These are phyloP conservation scores for Amanita pallidorosea DNA, from an alignment of 768 basidiomycete genomes.

Conservation along the genomic window DNA sequence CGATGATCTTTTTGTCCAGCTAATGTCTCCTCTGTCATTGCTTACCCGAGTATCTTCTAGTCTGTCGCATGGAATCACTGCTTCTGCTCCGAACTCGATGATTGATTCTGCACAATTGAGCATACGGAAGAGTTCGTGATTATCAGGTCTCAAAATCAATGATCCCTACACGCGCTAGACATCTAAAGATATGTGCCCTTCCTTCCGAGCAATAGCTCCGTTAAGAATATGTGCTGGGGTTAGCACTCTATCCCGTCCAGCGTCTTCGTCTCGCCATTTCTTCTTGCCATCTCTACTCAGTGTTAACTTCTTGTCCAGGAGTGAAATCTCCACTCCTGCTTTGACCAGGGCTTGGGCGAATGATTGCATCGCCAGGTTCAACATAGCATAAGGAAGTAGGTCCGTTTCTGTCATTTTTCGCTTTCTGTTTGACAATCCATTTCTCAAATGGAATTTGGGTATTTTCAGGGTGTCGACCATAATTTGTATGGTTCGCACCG, in stretches of 20 bases:
- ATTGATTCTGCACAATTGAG: too few relatives aligned
- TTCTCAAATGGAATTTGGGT: constrained; percentile 14
- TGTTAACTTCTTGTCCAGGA: constrained; percentile 6
- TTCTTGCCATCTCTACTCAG: constrained; percentile 11
- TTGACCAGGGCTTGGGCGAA: constrained; percentile 26
- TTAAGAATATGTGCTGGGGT: constrained; percentile 34
- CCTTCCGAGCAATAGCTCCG: constrained; percentile 19
- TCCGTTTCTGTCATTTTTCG: constrained; percentile 18
- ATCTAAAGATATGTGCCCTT: background rate
- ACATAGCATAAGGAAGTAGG: constrained; percentile 29
- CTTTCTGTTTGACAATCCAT: constrained; percentile 17
- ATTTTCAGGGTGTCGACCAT: background rate
- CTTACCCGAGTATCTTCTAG: too few relatives aligned
- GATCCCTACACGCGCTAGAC: background rate
- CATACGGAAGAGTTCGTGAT: too few relatives aligned
- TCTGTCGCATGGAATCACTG: too few relatives aligned
- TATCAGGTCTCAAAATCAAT: background rate
- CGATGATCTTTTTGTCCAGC: too few relatives aligned
- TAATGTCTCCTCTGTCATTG: too few relatives aligned
- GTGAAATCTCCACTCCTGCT: constrained; percentile 20
- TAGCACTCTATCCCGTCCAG: constrained; percentile 17
- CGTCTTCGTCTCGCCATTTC: constrained; percentile 8
- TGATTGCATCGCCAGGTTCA: constrained; percentile 22
- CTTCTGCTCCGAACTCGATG: too few relatives aligned
- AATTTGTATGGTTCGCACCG: background rate